These are phyloP conservation scores for Rhodotorula sp. DNA, from an alignment of 1,284 basidiomycete genomes.

Conservation along the genomic window DNA sequence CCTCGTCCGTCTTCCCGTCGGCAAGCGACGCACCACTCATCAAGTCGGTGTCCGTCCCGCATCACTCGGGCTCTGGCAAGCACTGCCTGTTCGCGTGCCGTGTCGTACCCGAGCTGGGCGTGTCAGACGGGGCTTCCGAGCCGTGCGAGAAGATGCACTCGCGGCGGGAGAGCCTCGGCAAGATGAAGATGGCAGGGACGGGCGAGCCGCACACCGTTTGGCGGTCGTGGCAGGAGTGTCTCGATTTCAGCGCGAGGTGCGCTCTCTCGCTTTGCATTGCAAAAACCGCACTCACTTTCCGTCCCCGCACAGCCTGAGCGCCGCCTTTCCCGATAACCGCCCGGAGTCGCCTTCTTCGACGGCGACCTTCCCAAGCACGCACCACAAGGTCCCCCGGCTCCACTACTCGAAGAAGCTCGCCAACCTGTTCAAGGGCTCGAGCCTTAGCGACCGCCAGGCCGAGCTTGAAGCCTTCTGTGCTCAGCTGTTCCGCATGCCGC, in stretches of 20 bases:
- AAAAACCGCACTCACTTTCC: background rate
- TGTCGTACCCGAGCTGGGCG: conserved; percentile 31
- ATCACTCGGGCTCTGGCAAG: conserved; percentile 37
- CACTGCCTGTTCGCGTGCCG: conserved; percentile 41
- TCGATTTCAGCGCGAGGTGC: conserved; percentile 40
- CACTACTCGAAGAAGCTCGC: conserved; percentile 26
- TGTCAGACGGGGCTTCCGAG: background rate
- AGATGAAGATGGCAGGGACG: conserved; percentile 31
- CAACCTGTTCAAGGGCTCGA: conserved; percentile 36
- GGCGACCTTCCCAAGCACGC: conserved; percentile 13
- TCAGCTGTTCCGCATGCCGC: conserved; percentile 38
- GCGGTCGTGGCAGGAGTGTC: conserved; percentile 42
- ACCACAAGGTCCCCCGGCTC: conserved; percentile 37
- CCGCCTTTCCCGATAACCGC: conserved; percentile 35
- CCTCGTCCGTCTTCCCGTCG: conserved; percentile 1
- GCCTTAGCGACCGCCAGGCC: conserved; percentile 31
- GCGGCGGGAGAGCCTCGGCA: conserved; percentile 20
- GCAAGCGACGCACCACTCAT: conserved; percentile 12
- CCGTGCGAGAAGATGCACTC: background rate
- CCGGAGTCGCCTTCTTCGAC: conserved; percentile 3
- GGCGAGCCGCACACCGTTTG: conserved; percentile 43
- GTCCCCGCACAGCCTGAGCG: conserved; percentile 23
- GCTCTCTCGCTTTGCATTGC: background rate
- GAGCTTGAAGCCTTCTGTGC: conserved; percentile 41
- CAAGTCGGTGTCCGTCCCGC: conserved; percentile 39